Percentiles rank a stretch among this genome's conserved stretches.
phyloP scores from a whole-genome alignment of 169 alveolate species.

The Fabrea salina region DNA sequence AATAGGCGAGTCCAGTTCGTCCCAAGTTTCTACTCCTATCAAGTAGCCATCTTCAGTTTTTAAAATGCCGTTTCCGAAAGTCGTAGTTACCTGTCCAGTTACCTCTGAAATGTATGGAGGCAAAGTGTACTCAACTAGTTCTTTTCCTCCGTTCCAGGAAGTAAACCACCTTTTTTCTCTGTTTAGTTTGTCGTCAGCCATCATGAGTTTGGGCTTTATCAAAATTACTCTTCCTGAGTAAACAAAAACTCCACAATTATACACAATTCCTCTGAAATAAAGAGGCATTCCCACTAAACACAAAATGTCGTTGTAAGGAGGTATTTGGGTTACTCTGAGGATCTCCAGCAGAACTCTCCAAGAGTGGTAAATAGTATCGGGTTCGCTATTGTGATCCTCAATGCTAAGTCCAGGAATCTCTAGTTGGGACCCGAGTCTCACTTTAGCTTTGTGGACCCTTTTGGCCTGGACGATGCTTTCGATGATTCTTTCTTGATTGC shows the following conservation, averaged over 20 bases:
- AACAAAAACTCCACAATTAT: constrained; percentile 82
- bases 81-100: constrained; percentile 54
- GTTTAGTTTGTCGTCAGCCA: constrained; percentile 82
- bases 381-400: constrained; percentile 87
- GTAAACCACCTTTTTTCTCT: constrained; percentile 88
- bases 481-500: constrained; percentile 58
- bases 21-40: constrained; percentile 82
- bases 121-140: constrained; percentile 29
- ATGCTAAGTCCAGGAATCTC: constrained; percentile 79
- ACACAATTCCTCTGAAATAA: constrained; percentile 58
- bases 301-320: constrained; percentile 52
- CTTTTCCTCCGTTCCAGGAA: constrained; percentile 60
- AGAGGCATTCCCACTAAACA: constrained; percentile 88
- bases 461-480: constrained; percentile 61
- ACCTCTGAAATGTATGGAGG: constrained; percentile 47
- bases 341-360: constrained; percentile 77
- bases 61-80: constrained; percentile 68
- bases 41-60: constrained; percentile 47
- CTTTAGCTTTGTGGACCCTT: constrained; percentile 45
- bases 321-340: constrained; percentile 24
- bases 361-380: constrained; percentile 82
- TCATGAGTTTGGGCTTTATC: constrained; percentile 81
- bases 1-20: constrained; percentile 83
- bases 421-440: constrained; percentile 72
- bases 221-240: constrained; percentile 64